These are phyloP conservation scores for Lichina pygmaea DNA, from an alignment of 495 filamentous ascomycete species.

Conservation along the genomic window DNA sequence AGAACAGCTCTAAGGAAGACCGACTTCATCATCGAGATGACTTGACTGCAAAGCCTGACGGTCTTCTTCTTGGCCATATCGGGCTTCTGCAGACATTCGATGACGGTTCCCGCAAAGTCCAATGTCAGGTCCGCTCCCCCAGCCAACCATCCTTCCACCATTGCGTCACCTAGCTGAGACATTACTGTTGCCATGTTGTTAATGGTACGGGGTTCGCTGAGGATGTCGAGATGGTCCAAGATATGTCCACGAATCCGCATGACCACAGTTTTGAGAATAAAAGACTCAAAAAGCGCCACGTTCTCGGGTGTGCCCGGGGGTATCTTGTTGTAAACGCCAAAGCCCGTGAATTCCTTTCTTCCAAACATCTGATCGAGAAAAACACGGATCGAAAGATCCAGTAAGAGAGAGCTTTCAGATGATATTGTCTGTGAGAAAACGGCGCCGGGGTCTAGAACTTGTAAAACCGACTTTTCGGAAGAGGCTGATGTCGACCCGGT, in stretches of 20 bases:
- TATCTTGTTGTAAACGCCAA: slow-evolving; percentile 68
- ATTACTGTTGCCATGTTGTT: slow-evolving; percentile 64
- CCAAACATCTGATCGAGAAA: slow-evolving; percentile 61
- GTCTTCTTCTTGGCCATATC: slow-evolving; percentile 57
- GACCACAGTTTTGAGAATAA: slow-evolving; percentile 50
- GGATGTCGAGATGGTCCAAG: slow-evolving; percentile 36
- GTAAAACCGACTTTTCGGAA: background rate
- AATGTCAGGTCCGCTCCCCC: slow-evolving; percentile 54
- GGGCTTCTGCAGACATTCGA: slow-evolving; percentile 74
- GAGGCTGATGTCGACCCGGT: slow-evolving; percentile 4
- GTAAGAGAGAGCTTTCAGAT: too few species aligned
- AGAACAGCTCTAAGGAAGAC: slow-evolving; percentile 53
- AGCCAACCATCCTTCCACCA: slow-evolving; percentile 90
- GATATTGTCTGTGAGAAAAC: too few species aligned
- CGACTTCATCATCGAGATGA: slow-evolving; percentile 41
- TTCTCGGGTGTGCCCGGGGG: slow-evolving; percentile 83
- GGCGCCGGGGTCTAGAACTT: too few species aligned
- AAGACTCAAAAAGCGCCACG: slow-evolving; percentile 84
- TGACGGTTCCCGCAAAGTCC: slow-evolving; percentile 61
- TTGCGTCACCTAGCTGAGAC: slow-evolving; percentile 56
- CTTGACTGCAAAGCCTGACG: slow-evolving; percentile 66
- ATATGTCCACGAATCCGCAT: slow-evolving; percentile 40
- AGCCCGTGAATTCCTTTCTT: slow-evolving; percentile 72
- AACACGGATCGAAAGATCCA: slow-evolving; percentile 8
- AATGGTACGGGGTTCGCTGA: slow-evolving; percentile 62